Conservation (phyloP, 768 basidiomycete genomes). For the Flagelloscypha sp. region DNA sequence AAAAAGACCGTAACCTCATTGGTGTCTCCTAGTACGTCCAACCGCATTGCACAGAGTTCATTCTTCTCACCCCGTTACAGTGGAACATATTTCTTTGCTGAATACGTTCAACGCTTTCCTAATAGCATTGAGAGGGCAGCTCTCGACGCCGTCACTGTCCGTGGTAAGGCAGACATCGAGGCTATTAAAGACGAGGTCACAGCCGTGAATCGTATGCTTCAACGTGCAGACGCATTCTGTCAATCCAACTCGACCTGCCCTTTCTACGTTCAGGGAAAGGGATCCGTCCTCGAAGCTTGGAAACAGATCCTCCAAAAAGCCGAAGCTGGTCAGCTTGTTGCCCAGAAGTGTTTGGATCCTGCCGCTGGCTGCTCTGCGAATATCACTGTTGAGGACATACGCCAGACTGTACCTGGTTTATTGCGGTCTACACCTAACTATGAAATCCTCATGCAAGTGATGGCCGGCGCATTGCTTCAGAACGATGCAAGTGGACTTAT, state of each 20-base stretch:
- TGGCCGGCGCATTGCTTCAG: too few relatives aligned
- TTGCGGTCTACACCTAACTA: too few relatives aligned
- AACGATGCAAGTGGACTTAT: too few relatives aligned
- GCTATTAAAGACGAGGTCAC: slow-evolving; percentile 8
- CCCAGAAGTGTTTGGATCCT: too few relatives aligned
- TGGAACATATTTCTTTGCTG: slow-evolving; percentile 12
- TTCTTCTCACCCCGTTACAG: slow-evolving; percentile 1
- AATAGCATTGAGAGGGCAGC: slow-evolving; percentile 10
- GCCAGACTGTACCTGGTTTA: too few relatives aligned
- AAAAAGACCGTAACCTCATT: slow-evolving; percentile 9
- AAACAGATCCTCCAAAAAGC: slow-evolving; percentile 44
- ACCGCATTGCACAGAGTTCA: not conserved
- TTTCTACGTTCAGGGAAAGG: slow-evolving; percentile 13
- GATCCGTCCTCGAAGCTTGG: slow-evolving; percentile 31
- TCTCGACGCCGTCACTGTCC: slow-evolving; percentile 12
- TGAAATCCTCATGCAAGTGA: too few relatives aligned
- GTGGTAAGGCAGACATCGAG: slow-evolving; percentile 12
- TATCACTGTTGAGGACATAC: too few relatives aligned
- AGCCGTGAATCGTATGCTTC: slow-evolving; percentile 11
- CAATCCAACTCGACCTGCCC: slow-evolving; percentile 10
- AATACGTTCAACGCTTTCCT: slow-evolving; percentile 10
- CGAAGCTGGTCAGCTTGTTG: too few relatives aligned
- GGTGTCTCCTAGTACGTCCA: slow-evolving; percentile 14
- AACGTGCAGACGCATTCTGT: slow-evolving; percentile 14
- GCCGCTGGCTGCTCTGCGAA: too few relatives aligned